These are phyloP conservation scores for Nakazawaea peltata DNA, from an alignment of 805 yeast species.

Conservation along the genomic window DNA sequence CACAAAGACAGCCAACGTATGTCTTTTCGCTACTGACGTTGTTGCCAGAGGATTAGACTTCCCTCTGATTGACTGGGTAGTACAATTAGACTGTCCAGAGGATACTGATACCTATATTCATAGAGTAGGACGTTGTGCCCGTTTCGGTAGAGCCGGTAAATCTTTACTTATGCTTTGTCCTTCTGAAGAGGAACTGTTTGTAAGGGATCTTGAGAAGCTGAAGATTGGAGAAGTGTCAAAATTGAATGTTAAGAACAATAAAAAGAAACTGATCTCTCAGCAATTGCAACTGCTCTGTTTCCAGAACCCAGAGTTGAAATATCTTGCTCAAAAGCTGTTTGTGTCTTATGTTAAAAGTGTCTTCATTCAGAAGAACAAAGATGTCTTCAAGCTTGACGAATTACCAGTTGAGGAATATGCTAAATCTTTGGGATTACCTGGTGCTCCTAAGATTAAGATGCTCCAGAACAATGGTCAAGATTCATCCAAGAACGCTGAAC, in stretches of 20 bases:
- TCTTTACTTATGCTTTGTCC: slow-evolving; percentile 80
- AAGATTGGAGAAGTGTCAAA: slow-evolving; percentile 65
- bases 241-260: slow-evolving; percentile 68
- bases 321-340: slow-evolving; percentile 92
- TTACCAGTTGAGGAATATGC: slow-evolving; percentile 83
- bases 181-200: slow-evolving; percentile 70
- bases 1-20: slow-evolving; percentile 68
- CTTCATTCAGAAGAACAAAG: slow-evolving; percentile 80
- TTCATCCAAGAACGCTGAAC: slow-evolving; percentile 8
- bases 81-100: slow-evolving; percentile 88
- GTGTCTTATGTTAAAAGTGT: slow-evolving; percentile 84
- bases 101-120: slow-evolving; percentile 85
- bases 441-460: slow-evolving; percentile 89
- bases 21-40: slow-evolving; percentile 83
- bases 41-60: slow-evolving; percentile 91
- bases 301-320: slow-evolving; percentile 85
- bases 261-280: slow-evolving; percentile 64
- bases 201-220: slow-evolving; percentile 50
- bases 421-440: slow-evolving; percentile 84
- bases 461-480: slow-evolving; percentile 27
- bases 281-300: slow-evolving; percentile 88
- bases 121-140: slow-evolving; percentile 84
- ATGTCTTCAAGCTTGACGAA: slow-evolving; percentile 68
- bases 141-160: slow-evolving; percentile 80
- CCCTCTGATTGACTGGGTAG: slow-evolving; percentile 93